Conservation (phyloP, 1,284 basidiomycete genomes). For the Thelephora terrestris region DNA sequence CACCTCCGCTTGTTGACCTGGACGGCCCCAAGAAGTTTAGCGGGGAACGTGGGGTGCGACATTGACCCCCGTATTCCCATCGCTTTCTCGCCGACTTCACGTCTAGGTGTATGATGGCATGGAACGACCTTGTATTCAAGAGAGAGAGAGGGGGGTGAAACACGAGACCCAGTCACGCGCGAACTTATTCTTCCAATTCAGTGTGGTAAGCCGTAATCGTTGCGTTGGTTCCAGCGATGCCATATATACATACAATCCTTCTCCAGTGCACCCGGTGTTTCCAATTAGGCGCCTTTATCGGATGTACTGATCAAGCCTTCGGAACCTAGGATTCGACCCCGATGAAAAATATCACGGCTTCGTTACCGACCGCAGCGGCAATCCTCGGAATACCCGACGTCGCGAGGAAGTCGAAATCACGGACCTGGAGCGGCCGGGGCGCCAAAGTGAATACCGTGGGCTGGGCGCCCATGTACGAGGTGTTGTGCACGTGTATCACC, state of each 20-base stretch:
- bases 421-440: slow-evolving; percentile 50
- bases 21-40: no score
- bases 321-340: slow-evolving; percentile 21
- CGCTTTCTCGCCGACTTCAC: no score
- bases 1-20: no score
- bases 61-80: no score
- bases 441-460: slow-evolving; percentile 49
- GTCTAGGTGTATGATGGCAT: no score
- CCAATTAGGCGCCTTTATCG: neutral
- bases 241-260: neutral
- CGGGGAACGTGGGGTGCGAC: no score
- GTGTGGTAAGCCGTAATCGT: no score
- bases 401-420: slow-evolving; percentile 68
- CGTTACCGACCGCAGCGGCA: slow-evolving; percentile 52
- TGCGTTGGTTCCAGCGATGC: no score
- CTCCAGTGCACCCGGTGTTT: neutral
- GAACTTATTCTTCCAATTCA: no score
- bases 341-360: slow-evolving; percentile 32
- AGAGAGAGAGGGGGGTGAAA: no score
- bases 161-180: no score
- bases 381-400: slow-evolving; percentile 48
- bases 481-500: slow-evolving; percentile 57
- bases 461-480: slow-evolving; percentile 48
- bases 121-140: no score
- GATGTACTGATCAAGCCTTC: neutral